Conservation (phyloP, 768 basidiomycete genomes). For the Termitomyces sp. region DNA sequence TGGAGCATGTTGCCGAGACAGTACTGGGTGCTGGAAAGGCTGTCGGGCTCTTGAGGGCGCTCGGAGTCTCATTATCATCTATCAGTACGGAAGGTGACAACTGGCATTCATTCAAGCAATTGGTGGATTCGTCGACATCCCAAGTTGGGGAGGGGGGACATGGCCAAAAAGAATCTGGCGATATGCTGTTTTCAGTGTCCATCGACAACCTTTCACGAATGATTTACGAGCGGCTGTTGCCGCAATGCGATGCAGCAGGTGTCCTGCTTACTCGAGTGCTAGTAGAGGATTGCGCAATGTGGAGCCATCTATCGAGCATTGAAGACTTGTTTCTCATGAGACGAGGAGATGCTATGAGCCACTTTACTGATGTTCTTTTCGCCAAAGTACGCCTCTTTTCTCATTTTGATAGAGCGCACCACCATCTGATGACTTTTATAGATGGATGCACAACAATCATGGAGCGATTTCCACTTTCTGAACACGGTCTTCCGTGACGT, state of each 20-base stretch:
- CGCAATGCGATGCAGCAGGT: conserved; percentile 48
- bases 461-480: conserved; percentile 81
- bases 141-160: not conserved
- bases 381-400: conserved; percentile 44
- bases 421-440: conserved; percentile 17
- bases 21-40: conserved; percentile 72
- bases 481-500: conserved; percentile 74
- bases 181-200: conserved; percentile 41
- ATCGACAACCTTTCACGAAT: conserved; percentile 54
- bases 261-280: conserved; percentile 50
- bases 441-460: conserved; percentile 71
- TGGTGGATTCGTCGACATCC: conserved; percentile 25
- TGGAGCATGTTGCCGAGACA: conserved; percentile 51
- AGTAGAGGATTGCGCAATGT: conserved; percentile 60
- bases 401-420: not conserved
- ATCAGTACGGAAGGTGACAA: conserved; percentile 17
- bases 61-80: conserved; percentile 30
- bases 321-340: conserved; percentile 74
- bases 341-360: conserved; percentile 69
- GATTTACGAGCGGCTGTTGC: conserved; percentile 59
- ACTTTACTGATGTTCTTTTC: conserved; percentile 71
- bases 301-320: conserved; percentile 55
- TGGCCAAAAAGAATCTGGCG: conserved; percentile 7
- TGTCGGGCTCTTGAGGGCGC: conserved; percentile 63
- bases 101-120: conserved; percentile 37